Evolutionary conservation across 139 green algal genomes (phyloP).

Genomic region (Chlorella sp.): DNA sequence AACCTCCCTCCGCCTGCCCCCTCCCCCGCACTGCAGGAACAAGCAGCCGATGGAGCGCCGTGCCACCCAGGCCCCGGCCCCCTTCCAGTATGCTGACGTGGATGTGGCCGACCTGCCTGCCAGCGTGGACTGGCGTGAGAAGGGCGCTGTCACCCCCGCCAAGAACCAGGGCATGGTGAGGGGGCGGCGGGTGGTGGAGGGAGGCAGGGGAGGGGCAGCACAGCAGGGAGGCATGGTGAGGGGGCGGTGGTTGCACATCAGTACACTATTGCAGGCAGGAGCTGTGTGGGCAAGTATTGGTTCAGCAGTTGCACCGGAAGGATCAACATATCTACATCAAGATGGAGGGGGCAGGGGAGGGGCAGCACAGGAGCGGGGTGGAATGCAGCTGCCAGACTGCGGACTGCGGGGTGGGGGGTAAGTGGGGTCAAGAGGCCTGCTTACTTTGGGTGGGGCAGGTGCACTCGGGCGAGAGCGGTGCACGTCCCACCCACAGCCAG

Average conservation of each 20-base stretch:
- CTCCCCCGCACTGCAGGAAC: not conserved
- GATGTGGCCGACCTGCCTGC: conserved; percentile 49
- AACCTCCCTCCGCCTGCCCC: not conserved
- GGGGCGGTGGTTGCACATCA: too few relatives aligned
- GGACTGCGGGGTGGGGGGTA: not conserved
- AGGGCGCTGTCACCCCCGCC: conserved; percentile 85
- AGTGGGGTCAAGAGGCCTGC: not conserved
- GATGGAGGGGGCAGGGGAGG: too few relatives aligned
- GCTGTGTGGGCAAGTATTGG: too few relatives aligned
- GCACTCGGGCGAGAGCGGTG: not conserved
- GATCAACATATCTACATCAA: too few relatives aligned
- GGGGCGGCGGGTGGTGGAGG: not conserved
- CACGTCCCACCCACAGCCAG: not conserved
- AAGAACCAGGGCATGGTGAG: conserved; percentile 91
- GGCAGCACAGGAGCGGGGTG: too few relatives aligned
- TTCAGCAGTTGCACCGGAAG: too few relatives aligned
- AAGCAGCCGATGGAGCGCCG: not conserved
- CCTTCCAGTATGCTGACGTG: conserved; percentile 62
- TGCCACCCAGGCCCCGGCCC: not conserved
- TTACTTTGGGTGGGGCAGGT: not conserved
- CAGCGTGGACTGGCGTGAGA: conserved; percentile 81
- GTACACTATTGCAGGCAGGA: too few relatives aligned
- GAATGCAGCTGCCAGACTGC: too few relatives aligned
- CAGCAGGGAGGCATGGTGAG: not conserved
- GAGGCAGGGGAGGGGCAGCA: not conserved